Percentiles rank a stretch among this genome's conserved stretches.
These are phyloP conservation scores for Seminavis robusta DNA, from an alignment of 108 stramenopile species.

Conservation along the genomic window DNA sequence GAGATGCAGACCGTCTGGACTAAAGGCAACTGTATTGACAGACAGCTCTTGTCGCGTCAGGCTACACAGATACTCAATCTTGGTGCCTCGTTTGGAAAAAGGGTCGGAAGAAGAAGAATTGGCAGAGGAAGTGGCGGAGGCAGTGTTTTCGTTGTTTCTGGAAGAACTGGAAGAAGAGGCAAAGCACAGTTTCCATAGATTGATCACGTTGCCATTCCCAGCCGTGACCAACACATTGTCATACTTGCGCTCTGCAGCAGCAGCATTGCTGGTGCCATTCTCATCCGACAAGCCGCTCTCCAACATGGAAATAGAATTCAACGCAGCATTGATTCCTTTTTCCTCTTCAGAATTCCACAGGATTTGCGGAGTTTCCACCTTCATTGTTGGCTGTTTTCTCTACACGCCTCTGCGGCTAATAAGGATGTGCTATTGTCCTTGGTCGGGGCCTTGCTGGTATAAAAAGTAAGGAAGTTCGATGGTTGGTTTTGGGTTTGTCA, in stretches of 20 bases:
- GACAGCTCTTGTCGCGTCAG: conserved; percentile 59
- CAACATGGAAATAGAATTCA: conserved; percentile 59
- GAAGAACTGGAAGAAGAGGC: not conserved
- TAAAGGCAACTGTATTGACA: conserved; percentile 68
- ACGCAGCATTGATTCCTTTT: conserved; percentile 79
- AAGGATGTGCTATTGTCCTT: too few species aligned
- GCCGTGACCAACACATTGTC: conserved; percentile 74
- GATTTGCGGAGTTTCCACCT: conserved; percentile 95
- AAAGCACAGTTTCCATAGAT: conserved; percentile 68
- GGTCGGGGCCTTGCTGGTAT: too few species aligned
- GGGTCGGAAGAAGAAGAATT: not conserved
- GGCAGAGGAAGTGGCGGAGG: not conserved
- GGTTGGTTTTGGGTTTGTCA: too few species aligned
- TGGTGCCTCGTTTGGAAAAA: conserved; percentile 19
- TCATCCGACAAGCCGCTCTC: conserved; percentile 35
- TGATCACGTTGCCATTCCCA: conserved; percentile 75
- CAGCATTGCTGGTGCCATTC: not conserved
- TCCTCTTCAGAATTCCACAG: conserved; percentile 86
- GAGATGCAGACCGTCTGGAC: conserved; percentile 80
- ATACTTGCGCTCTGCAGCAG: too few species aligned
- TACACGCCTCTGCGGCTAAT: too few species aligned
- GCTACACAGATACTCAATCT: conserved; percentile 61
- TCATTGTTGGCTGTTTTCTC: too few species aligned
- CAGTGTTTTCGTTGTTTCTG: conserved; percentile 2
- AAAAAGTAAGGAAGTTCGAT: too few species aligned